Conservation (phyloP, 768 basidiomycete species). For the Mrakia gelida region DNA sequence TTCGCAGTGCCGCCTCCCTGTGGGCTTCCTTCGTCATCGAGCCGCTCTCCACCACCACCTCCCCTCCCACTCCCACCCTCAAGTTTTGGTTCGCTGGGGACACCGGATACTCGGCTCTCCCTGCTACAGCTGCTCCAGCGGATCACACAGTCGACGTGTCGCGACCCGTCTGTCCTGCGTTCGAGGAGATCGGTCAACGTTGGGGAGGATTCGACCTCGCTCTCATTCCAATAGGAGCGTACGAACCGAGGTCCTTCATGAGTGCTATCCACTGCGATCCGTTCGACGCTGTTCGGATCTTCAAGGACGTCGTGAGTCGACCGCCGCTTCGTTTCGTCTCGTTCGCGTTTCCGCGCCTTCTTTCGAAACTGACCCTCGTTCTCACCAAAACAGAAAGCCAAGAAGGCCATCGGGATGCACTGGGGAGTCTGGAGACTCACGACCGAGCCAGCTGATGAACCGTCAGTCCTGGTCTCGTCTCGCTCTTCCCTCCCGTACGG, state of each 20-base stretch:
- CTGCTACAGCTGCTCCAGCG: conserved; percentile 31
- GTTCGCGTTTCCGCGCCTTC: neutral
- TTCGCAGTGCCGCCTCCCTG: conserved; percentile 20
- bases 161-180: conserved; percentile 60
- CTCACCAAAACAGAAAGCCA: conserved; percentile 44
- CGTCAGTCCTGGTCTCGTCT: conserved; percentile 35
- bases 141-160: conserved; percentile 37
- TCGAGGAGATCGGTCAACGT: conserved; percentile 62
- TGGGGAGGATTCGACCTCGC: conserved; percentile 66
- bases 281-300: conserved; percentile 63
- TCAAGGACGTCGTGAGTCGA: conserved; percentile 56
- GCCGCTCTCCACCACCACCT: neutral
- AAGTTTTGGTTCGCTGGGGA: conserved; percentile 58
- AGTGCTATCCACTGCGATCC: conserved; percentile 63
- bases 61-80: neutral
- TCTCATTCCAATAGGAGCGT: conserved; percentile 63
- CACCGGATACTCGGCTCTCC: conserved; percentile 41
- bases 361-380: no score
- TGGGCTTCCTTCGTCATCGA: conserved; percentile 32
- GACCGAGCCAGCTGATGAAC: conserved; percentile 53
- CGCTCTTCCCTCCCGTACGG: neutral
- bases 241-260: conserved; percentile 51
- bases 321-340: neutral
- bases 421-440: conserved; percentile 51
- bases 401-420: conserved; percentile 64